phyloP scores from a whole-genome alignment of 2,329 filamentous ascomycete genomes.

The Botrytis hyacinthi region DNA sequence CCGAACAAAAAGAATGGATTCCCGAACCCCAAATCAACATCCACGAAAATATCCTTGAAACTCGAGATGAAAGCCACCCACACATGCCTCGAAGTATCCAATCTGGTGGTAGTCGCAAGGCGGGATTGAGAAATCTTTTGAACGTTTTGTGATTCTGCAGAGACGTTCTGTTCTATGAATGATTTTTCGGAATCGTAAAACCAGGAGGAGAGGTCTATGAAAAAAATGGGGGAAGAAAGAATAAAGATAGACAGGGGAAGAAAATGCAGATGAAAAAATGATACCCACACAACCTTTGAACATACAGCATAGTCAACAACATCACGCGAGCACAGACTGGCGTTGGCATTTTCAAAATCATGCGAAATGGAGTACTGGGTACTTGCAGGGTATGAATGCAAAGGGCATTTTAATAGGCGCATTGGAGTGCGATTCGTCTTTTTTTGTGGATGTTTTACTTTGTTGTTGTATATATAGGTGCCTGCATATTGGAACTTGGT shows the following conservation, averaged over 20 bases:
- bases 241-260: neutral
- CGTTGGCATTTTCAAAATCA: neutral
- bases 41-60: neutral
- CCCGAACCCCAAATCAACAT: neutral
- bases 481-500: neutral
- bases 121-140: slow-evolving; percentile 29
- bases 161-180: neutral
- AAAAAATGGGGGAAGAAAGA: neutral
- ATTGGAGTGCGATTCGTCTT: neutral
- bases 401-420: neutral
- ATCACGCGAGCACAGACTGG: neutral
- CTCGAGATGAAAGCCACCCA: slow-evolving; percentile 13
- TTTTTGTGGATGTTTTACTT: neutral
- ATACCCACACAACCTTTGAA: slow-evolving; percentile 2
- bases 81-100: slow-evolving; percentile 31
- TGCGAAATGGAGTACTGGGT: neutral
- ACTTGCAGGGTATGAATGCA: neutral
- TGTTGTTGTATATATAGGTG: neutral
- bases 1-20: slow-evolving; percentile 56
- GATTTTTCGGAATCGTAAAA: neutral
- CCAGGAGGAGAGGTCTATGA: neutral
- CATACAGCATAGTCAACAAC: neutral
- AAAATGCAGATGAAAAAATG: neutral
- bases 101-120: slow-evolving; percentile 22
- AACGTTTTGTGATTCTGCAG: slow-evolving; percentile 24